Base-by-base conservation (phyloP, 1,284 basidiomycete species). In the Paramarasmius palmivorus region DNA sequence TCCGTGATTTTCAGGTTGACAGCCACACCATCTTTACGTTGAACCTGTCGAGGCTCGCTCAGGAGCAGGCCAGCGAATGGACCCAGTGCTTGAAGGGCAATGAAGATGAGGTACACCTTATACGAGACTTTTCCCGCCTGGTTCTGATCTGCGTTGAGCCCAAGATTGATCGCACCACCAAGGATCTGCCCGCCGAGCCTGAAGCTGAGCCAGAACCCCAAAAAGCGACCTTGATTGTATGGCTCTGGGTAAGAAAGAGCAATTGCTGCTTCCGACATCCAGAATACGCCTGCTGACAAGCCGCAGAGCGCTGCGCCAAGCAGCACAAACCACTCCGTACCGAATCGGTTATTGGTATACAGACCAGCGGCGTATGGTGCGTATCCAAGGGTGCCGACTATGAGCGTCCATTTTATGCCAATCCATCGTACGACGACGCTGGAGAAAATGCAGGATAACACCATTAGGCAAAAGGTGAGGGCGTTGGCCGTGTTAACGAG, bases 131-230 rank as follows among this genome's bases (percentile, higher is more conserved):
- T 50, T 5, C 58, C 58, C 8, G 58, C 58, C 26, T 55, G n/a
- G 37, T 50, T 53, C 9, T 29, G 38, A 19, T 57, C 20, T 2
- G 56, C 56, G 20, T 59, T 57, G 8, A 59, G 41, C 5, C 58
- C 58, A 15, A 59, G 50, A 49, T 59, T 59, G 44, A 59, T 57
- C 3, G 58, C 58, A 6, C 58, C 58, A 23, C 58, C 58, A 40
- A 59, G 25, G 32, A 59, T 52, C 44, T 59, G 58, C 2, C 58
- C 58, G 12, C 39, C 35, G 19, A 56, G 44, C 5, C 56, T 37
- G 26, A 49, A 54, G 34, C 47, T 50, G 2, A 60, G 54, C 59
- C 59, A 60, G 17, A 51, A 49, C 1, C 59, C 59, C 4, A 60
- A 44, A 23, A 54, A 53, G 42, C 50, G 53, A 26, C 59, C 59